Conservation (phyloP, 1,284 basidiomycete species). For the Ceratobasidium sp. region DNA sequence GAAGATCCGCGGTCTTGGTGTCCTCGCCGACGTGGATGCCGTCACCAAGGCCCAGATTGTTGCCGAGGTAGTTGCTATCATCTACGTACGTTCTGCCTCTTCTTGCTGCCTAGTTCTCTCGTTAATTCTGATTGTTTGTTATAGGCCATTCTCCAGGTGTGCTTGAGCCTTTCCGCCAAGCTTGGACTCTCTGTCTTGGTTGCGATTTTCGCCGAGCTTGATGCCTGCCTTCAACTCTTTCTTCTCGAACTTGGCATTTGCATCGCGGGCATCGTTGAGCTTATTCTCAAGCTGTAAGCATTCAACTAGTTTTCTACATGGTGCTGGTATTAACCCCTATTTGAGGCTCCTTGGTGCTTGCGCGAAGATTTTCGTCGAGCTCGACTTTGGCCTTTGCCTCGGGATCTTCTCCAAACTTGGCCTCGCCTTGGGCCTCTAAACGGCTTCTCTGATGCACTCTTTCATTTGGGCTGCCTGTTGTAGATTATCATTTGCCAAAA, state of each 20-base stretch:
- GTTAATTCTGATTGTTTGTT: neutral
- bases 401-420: too few relatives aligned
- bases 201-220: slow-evolving; percentile 8
- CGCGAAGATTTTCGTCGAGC: too few relatives aligned
- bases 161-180: neutral
- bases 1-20: neutral
- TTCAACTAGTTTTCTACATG: too few relatives aligned
- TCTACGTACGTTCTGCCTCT: neutral
- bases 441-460: too few relatives aligned
- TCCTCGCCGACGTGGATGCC: neutral
- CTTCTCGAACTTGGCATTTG: slow-evolving; percentile 18
- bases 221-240: slow-evolving; percentile 3
- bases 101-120: neutral
- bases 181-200: slow-evolving; percentile 11
- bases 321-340: too few relatives aligned
- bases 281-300: slow-evolving; percentile 20
- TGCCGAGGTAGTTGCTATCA: neutral
- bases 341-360: too few relatives aligned
- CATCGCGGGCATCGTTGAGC: slow-evolving; percentile 7
- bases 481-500: too few relatives aligned
- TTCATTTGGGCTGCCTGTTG: too few relatives aligned
- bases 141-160: slow-evolving; percentile 17
- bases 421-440: too few relatives aligned
- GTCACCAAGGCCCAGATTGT: neutral
- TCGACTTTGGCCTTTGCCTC: too few relatives aligned